These are phyloP conservation scores for Medicago ruthenica DNA, from an alignment of 306 rosid species.

Conservation along the genomic window DNA sequence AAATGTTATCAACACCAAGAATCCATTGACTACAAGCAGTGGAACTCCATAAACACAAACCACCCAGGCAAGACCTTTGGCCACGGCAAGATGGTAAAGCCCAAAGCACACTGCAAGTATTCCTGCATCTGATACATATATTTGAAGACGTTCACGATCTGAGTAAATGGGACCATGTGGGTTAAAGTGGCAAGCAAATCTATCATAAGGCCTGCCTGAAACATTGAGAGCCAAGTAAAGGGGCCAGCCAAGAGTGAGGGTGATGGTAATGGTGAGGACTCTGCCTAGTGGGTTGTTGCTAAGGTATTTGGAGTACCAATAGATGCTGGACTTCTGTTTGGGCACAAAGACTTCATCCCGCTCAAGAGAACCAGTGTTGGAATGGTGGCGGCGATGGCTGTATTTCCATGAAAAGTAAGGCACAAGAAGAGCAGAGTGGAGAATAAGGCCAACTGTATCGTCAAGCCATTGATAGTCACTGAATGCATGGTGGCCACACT, in stretches of 20 bases:
- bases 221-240: slow-evolving; percentile 82
- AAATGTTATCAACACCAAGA: slow-evolving; percentile 84
- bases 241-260: slow-evolving; percentile 95
- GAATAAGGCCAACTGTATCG: slow-evolving; percentile 85
- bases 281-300: slow-evolving; percentile 91
- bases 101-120: slow-evolving; percentile 63
- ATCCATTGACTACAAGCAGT: slow-evolving; percentile 76
- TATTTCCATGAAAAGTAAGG: slow-evolving; percentile 98
- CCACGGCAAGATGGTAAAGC: slow-evolving; percentile 62
- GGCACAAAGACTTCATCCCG: slow-evolving; percentile 97
- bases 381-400: slow-evolving; percentile 98
- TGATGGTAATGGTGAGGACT: slow-evolving; percentile 55
- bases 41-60: slow-evolving; percentile 82
- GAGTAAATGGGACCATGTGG: slow-evolving; percentile 90
- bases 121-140: slow-evolving; percentile 76
- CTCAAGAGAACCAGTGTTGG: slow-evolving; percentile 88
- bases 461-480: slow-evolving; percentile 94
- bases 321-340: slow-evolving; percentile 53
- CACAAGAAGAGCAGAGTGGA: slow-evolving; percentile 88
- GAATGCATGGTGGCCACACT: slow-evolving; percentile 98
- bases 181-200: slow-evolving; percentile 88
- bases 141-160: slow-evolving; percentile 74
- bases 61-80: slow-evolving; percentile 83
- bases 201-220: slow-evolving; percentile 78
- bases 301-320: slow-evolving; percentile 76